Conservation (phyloP, 192 early-diverging fungal species). For the Coemansia sp. region DNA sequence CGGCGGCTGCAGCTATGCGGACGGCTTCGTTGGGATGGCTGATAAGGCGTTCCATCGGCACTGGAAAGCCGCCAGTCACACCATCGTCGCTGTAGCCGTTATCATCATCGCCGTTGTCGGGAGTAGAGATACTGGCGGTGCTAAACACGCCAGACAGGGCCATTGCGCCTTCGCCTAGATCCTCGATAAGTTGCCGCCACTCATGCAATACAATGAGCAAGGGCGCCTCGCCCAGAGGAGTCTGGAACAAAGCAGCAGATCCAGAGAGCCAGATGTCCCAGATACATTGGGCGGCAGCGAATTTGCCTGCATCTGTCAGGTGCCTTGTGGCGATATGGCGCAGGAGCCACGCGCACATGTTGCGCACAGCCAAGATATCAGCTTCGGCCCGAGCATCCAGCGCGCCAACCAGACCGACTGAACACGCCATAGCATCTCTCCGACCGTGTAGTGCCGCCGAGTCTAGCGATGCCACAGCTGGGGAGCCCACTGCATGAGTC, state of each 20-base stretch:
- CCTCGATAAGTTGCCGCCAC: conserved; percentile 65
- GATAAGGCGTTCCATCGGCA: conserved; percentile 67
- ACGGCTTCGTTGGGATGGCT: conserved; percentile 66
- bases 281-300: conserved; percentile 12
- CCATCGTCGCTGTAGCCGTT: background rate
- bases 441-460: background rate
- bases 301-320: conserved; percentile 9
- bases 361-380: conserved; percentile 65
- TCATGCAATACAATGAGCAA: conserved; percentile 72
- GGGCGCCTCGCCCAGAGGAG: conserved; percentile 59
- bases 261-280: conserved; percentile 25
- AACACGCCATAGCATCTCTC: background rate
- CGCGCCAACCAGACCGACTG: conserved; percentile 15
- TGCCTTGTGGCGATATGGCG: conserved; percentile 27
- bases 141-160: too few relatives aligned
- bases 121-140: too few relatives aligned
- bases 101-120: background rate
- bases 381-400: conserved; percentile 59
- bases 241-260: conserved; percentile 58
- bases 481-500: conserved; percentile 13
- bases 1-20: conserved; percentile 69
- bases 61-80: conserved; percentile 13
- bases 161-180: conserved; percentile 57
- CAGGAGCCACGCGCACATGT: conserved; percentile 69
- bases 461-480: background rate